Conservation (phyloP, 441 rosid species). For the Populus hybrid region DNA sequence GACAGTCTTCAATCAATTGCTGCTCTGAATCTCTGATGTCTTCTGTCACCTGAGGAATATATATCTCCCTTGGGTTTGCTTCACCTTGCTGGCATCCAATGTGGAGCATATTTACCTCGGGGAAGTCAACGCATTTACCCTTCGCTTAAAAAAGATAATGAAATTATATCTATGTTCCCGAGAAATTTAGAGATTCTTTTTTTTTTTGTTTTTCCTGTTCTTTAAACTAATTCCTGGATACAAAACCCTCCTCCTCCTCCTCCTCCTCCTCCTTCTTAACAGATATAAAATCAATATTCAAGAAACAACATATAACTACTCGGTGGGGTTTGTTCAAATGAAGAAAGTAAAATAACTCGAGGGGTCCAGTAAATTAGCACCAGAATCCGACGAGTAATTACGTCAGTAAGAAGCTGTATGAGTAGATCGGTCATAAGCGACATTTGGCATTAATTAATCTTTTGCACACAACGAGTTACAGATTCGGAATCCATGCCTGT, state of each 20-base stretch:
- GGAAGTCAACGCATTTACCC: background rate
- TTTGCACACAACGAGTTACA: background rate
- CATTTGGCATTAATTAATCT: slow-evolving; percentile 11
- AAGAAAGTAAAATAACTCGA: background rate
- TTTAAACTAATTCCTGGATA: background rate
- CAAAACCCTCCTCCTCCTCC: no score
- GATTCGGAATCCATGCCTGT: slow-evolving; percentile 5
- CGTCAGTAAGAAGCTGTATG: background rate
- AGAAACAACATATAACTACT: background rate
- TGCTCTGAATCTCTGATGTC: background rate
- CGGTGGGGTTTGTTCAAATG: background rate
- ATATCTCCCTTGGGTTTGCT: background rate
- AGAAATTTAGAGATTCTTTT: background rate
- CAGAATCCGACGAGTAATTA: slow-evolving; percentile 10
- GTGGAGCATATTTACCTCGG: background rate
- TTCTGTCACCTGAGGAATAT: background rate
- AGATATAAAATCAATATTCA: background rate
- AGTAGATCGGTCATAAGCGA: background rate
- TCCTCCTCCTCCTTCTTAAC: background rate
- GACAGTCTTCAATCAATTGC: background rate
- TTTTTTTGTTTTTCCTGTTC: background rate
- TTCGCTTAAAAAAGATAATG: background rate
- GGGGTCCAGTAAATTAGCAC: background rate
- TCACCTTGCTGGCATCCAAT: background rate
- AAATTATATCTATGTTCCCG: background rate